Evolutionary conservation across 2,329 filamentous ascomycete species (phyloP).

Genomic region (Didymellaceae sp.): DNA sequence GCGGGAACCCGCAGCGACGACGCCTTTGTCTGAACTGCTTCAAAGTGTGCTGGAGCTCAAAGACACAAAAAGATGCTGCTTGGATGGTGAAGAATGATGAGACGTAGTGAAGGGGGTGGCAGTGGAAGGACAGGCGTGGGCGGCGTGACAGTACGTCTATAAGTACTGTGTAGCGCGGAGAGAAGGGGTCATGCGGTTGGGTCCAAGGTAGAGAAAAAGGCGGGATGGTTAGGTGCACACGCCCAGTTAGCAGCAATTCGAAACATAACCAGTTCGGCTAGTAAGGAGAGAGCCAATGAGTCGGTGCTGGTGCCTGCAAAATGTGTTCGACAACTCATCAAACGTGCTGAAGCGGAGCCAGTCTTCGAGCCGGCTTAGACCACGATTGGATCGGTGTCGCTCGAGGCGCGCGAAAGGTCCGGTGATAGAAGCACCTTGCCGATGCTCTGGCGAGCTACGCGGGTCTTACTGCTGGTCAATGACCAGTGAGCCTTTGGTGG

Average conservation of each 20-base stretch:
- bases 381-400: slow-evolving; percentile 37
- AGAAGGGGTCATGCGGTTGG: slow-evolving; percentile 44
- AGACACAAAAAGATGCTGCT: slow-evolving; percentile 16
- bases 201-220: slow-evolving; percentile 32
- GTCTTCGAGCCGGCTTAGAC: slow-evolving; percentile 24
- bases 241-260: slow-evolving; percentile 42
- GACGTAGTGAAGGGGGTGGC: not conserved
- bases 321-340: slow-evolving; percentile 49
- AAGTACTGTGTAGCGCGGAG: slow-evolving; percentile 39
- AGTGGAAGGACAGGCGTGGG: slow-evolving; percentile 11
- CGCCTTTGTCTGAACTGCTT: slow-evolving; percentile 27
- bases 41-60: slow-evolving; percentile 11
- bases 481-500: not conserved
- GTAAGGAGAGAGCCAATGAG: slow-evolving; percentile 39
- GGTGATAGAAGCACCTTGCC: slow-evolving; percentile 8
- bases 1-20: slow-evolving; percentile 25
- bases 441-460: not conserved
- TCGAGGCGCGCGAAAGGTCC: slow-evolving; percentile 8
- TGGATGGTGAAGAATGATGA: not conserved
- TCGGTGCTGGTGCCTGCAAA: slow-evolving; percentile 30
- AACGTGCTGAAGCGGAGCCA: slow-evolving; percentile 39
- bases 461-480: not conserved
- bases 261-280: slow-evolving; percentile 48
- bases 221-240: slow-evolving; percentile 45
- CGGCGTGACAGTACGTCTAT: slow-evolving; percentile 33